Evolutionary conservation across 2,329 filamentous ascomycete genomes (phyloP), one percentile per base, ranked within the genome.

Genomic region (Diaporthe caulivora): DNA sequence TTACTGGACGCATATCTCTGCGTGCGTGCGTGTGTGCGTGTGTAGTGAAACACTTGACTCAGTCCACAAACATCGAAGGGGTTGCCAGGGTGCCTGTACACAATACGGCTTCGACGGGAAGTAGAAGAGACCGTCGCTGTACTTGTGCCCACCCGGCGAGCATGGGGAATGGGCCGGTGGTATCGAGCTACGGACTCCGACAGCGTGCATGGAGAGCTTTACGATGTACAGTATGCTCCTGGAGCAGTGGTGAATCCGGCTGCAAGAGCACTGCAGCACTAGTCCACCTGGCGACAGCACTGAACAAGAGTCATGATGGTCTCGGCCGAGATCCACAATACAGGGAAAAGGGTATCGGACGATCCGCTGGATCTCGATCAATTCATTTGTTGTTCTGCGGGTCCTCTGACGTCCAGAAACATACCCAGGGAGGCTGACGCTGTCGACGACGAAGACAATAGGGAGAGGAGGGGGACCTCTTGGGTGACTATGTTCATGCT

Each of bases 341-440:
- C 68, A 34, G 31, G 69, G 55, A 54, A 53, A 24, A 64, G 60
- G 31, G 44, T 47, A 62, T 71, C 69, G 69, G 69, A 71, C 42
- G 69, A 71, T 54, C 69, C 69, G 69, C 69, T 54, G 57, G 31
- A 64, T 71, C 69, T 71, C 31, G 57, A 71, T 64, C 51, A 64
- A 29, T 29, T 51, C 34, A 44, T 54, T 64, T 65, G 24, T 44
- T 65, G 26, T 64, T 53, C 31, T 71, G 57, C 55, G 69, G 44
- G 55, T 62, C 44, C 44, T 17, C 26, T 62, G 44, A 42, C 34
- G 44, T 51, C 31, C 55, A 51, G 44, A 67, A 67, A 53, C 62
- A 51, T 21, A 42, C 31, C 55, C 55, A 64, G 29, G 18, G 37
- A 60, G 44, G 55, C 18, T 51, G 69, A 37, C 37, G 29, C 68